A percentile compares a stretch with the other conserved stretches of the same genome.
phyloP scores from a whole-genome alignment of 2,329 filamentous ascomycete genomes.

The Blumeriella jaapii region DNA sequence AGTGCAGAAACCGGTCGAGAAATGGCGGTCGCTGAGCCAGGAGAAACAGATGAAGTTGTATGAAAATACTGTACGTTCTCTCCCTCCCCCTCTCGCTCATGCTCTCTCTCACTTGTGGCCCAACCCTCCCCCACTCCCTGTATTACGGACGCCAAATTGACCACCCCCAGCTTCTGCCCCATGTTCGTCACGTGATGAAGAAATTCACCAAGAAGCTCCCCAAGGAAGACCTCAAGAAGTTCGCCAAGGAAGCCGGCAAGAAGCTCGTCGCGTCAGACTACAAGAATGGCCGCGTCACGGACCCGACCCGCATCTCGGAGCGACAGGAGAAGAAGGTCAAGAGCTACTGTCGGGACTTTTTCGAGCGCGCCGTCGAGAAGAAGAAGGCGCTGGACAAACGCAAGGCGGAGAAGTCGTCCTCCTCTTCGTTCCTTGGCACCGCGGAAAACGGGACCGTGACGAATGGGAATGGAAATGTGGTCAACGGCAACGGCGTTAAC shows the following conservation, averaged over 20 bases:
- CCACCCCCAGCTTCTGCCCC: conserved; percentile 57
- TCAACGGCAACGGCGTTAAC: conserved; percentile 16
- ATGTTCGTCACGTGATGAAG: conserved; percentile 75
- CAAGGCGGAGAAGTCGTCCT: conserved; percentile 36
- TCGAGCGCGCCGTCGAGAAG: conserved; percentile 76
- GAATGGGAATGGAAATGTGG: conserved; percentile 15
- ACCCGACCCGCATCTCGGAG: conserved; percentile 65
- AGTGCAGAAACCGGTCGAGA: conserved; percentile 52
- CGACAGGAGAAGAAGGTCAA: conserved; percentile 77
- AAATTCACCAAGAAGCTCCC: conserved; percentile 81
- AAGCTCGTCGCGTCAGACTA: conserved; percentile 87
- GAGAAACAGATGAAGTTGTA: conserved; percentile 95
- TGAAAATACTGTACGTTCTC: conserved; percentile 80
- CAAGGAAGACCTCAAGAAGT: conserved; percentile 59
- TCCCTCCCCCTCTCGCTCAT: too few relatives aligned
- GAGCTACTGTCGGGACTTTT: conserved; percentile 71
- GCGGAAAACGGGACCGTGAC: not conserved
- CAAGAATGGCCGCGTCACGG: conserved; percentile 74
- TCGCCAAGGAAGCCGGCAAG: conserved; percentile 62
- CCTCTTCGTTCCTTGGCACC: conserved; percentile 6
- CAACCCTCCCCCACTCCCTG: too few relatives aligned
- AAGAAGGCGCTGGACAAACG: conserved; percentile 58
- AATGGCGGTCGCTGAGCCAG: conserved; percentile 55
- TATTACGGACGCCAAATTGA: too few relatives aligned
- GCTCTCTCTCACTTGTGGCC: too few relatives aligned